A percentile compares a stretch with the other conserved stretches of the same genome.
Conservation (phyloP, 768 basidiomycete species). For the Tylopilus plumbeoviolaceoides region DNA sequence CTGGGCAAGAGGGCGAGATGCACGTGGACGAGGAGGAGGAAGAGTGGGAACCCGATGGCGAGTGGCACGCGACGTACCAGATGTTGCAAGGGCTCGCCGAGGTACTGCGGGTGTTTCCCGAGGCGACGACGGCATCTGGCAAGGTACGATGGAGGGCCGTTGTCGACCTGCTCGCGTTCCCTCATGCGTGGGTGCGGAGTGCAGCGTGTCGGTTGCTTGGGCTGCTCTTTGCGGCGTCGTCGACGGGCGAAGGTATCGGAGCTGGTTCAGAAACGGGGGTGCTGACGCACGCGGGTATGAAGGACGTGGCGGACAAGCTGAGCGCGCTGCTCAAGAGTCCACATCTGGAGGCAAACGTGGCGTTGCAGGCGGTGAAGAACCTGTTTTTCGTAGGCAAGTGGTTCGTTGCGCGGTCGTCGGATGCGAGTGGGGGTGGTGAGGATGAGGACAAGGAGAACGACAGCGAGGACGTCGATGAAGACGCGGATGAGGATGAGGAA, state of each 20-base stretch:
- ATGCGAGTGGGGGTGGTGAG: slow-evolving; percentile 3
- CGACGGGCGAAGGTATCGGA: slow-evolving; percentile 11
- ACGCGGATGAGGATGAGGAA: slow-evolving; percentile 19
- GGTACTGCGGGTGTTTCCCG: slow-evolving; percentile 53
- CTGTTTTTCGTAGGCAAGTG: slow-evolving; percentile 89
- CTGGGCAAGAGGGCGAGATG: slow-evolving; percentile 29
- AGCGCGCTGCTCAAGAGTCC: slow-evolving; percentile 79
- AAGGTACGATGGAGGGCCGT: slow-evolving; percentile 62
- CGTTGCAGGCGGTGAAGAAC: slow-evolving; percentile 88
- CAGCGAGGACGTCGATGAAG: slow-evolving; percentile 2
- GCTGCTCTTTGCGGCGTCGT: slow-evolving; percentile 56
- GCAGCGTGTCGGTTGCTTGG: slow-evolving; percentile 77
- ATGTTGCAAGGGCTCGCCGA: slow-evolving; percentile 65
- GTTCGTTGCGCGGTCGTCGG: slow-evolving; percentile 47
- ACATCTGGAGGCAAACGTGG: slow-evolving; percentile 66
- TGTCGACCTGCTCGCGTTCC: slow-evolving; percentile 69
- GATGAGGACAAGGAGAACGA: slow-evolving; percentile 26
- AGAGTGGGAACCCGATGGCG: slow-evolving; percentile 52
- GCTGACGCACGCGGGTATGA: slow-evolving; percentile 53
- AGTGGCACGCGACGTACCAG: slow-evolving; percentile 86
- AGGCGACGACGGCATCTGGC: slow-evolving; percentile 40
- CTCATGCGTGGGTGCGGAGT: slow-evolving; percentile 92
- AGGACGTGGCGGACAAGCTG: slow-evolving; percentile 67
- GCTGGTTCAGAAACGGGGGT: slow-evolving; percentile 37
- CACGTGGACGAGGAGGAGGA: slow-evolving; percentile 42